Percentiles rank a stretch among this genome's conserved stretches.
Conservation (phyloP, 2,329 filamentous ascomycete species). For the Pseudocercospora macadamiae region DNA sequence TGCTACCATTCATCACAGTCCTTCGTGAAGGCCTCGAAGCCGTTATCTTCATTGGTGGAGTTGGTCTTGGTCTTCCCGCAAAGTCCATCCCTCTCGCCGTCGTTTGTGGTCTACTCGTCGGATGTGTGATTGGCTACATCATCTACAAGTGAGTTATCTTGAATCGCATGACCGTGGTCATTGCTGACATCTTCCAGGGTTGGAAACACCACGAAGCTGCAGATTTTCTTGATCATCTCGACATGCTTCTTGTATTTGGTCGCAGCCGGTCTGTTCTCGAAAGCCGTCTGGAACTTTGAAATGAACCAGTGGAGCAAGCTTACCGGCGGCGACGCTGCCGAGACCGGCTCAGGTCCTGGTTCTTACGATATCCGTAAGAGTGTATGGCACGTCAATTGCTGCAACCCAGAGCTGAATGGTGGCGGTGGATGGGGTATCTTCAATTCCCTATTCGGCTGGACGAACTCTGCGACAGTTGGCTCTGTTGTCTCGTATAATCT, state of each 20-base stretch:
- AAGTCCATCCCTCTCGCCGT: conserved; percentile 77
- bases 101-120: conserved; percentile 70
- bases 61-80: conserved; percentile 75
- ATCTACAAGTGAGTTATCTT: conserved; percentile 71
- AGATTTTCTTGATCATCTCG: conserved; percentile 78
- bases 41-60: conserved; percentile 83
- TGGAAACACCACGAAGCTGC: conserved; percentile 67
- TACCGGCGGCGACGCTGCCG: conserved; percentile 65
- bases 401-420: conserved; percentile 71
- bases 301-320: conserved; percentile 67
- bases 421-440: conserved; percentile 85
- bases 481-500: conserved; percentile 85
- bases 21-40: conserved; percentile 83
- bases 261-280: conserved; percentile 79
- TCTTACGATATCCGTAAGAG: conserved; percentile 78
- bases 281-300: conserved; percentile 75
- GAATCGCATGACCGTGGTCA: background rate
- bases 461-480: conserved; percentile 84
- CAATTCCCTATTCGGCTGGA: conserved; percentile 84
- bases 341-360: conserved; percentile 68
- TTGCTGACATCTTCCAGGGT: conserved; percentile 45
- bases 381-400: conserved; percentile 87
- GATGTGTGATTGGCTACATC: conserved; percentile 68
- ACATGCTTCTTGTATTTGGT: conserved; percentile 85
- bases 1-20: conserved; percentile 85